phyloP scores from a whole-genome alignment of 1,284 basidiomycete species.

The Moesziomyces antarcticus region DNA sequence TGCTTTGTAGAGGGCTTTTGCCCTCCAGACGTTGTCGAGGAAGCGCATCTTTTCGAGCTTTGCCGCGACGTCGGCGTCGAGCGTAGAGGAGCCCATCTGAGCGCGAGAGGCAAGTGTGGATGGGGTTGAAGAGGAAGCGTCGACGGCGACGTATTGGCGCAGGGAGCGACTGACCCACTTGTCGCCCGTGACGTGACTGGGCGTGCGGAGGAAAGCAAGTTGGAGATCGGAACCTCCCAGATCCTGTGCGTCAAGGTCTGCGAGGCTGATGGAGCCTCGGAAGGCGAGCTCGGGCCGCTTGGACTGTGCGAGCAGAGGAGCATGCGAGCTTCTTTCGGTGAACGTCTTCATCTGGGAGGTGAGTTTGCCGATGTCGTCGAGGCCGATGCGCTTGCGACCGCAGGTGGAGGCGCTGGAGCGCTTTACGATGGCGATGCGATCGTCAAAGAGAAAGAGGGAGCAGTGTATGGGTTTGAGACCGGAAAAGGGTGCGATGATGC shows the following conservation, averaged over 20 bases:
- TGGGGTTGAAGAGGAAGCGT: constrained; percentile 17
- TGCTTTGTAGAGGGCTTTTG: constrained; percentile 62
- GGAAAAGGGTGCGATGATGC: constrained; percentile 20
- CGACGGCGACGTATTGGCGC: constrained; percentile 54
- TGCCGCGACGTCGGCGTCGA: constrained; percentile 42
- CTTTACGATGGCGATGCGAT: constrained; percentile 91
- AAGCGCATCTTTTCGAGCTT: constrained; percentile 62
- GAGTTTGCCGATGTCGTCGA: constrained; percentile 84
- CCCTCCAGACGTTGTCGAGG: constrained; percentile 63
- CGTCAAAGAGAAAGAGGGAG: constrained; percentile 92
- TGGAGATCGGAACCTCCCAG: constrained; percentile 77
- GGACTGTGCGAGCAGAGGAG: constrained; percentile 55
- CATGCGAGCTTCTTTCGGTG: constrained; percentile 67
- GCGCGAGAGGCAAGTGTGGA: constrained; percentile 14
- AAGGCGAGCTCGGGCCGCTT: constrained; percentile 85
- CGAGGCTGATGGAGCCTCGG: constrained; percentile 85
- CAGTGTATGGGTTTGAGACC: constrained; percentile 74
- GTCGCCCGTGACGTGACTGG: constrained; percentile 50
- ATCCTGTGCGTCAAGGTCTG: constrained; percentile 78
- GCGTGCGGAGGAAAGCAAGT: constrained; percentile 70
- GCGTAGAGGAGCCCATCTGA: constrained; percentile 9
- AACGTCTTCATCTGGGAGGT: constrained; percentile 67
- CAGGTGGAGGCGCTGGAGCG: constrained; percentile 79
- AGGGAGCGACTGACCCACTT: constrained; percentile 51
- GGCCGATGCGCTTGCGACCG: constrained; percentile 80